Base-by-base conservation (phyloP, 2,329 filamentous ascomycete genomes). In the Fusarium decemcellulare region DNA sequence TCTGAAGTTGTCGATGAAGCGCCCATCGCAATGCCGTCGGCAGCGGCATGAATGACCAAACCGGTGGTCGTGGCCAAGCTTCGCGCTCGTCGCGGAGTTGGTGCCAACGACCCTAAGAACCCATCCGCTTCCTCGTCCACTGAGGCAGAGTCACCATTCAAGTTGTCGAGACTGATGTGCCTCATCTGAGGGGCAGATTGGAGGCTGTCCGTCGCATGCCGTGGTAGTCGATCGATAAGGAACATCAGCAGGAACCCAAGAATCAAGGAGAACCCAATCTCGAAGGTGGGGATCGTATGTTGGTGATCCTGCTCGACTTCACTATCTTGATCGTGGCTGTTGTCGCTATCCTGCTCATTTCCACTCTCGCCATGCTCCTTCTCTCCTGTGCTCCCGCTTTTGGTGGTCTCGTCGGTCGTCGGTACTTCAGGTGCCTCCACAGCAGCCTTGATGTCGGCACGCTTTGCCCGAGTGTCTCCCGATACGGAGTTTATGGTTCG, bases 231-330 rank as follows among this genome's bases (percentile, higher is more conserved):
- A 80, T 99, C 95, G 76, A 99, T 92, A 23, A 99, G 87, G 77
- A 97, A 98, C 96, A 99, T 99, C 70, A 98, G 87, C 61, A 97
- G 90, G 80, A 98, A 99, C 12, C 96, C 96, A 15, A 93, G 83
- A 59, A 97, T 90, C 54, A 99, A 84, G 2, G 95, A 93, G 57
- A 98, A 86, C 6, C 96, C 96, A 62, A 99, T 92, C 81, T 93
- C 96, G 70, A 91, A 90, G 0, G 88, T 85, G 79, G 94, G 88
- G 84, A 89, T 80, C 46, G 63, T 46, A 47, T 78, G 74, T 10
- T 80, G 74, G 54, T 84, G 76, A 11, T 72, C 65, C 18, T 73
- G 56, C n/a, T 73, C 67, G 66, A 76, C 70, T 76, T 79, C 68
- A 7, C 72, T 57, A 2, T 70, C 65, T 8, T 73, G 63, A 7